Conservation (phyloP, 139 green algal genomes). For the Coelastrella sp. region DNA sequence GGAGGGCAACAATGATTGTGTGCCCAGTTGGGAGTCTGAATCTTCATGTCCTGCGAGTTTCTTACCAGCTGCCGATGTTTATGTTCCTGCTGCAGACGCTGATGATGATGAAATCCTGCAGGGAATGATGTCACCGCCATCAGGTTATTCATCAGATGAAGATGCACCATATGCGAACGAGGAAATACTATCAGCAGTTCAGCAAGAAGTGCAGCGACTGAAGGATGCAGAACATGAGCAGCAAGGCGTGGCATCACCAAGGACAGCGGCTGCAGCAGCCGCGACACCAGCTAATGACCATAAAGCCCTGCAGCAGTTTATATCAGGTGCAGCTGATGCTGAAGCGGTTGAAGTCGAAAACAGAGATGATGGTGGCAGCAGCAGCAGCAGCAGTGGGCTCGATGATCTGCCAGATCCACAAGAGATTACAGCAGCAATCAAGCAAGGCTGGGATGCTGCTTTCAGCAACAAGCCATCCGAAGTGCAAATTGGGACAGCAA, state of each 20-base stretch:
- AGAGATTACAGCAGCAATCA: conserved; percentile 4
- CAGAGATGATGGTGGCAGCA: not conserved
- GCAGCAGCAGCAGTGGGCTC: conserved; percentile 28
- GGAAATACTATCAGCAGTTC: conserved; percentile 53
- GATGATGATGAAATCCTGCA: conserved; percentile 64
- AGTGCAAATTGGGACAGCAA: too few species aligned
- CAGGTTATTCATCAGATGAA: conserved; percentile 74
- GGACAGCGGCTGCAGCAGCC: conserved; percentile 27
- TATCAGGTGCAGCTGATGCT: not conserved
- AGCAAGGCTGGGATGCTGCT: conserved; percentile 1
- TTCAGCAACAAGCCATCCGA: too few species aligned
- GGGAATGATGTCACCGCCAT: conserved; percentile 80
- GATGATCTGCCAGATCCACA: conserved; percentile 4
- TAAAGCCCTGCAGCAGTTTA: conserved; percentile 33
- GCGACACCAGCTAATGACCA: not conserved
- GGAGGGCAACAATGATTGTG: too few species aligned
- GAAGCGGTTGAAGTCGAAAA: not conserved
- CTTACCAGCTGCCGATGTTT: not conserved
- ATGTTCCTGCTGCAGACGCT: conserved; percentile 42
- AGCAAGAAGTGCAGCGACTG: conserved; percentile 44
- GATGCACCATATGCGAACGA: conserved; percentile 46
- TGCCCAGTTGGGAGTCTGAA: too few species aligned
- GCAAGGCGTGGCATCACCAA: conserved; percentile 11
- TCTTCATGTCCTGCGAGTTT: too few species aligned
- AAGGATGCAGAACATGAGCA: conserved; percentile 19